Evolutionary conservation across 1,139 yeast species (phyloP).

Genomic region (Lodderomyces pseudojiufengensis): DNA sequence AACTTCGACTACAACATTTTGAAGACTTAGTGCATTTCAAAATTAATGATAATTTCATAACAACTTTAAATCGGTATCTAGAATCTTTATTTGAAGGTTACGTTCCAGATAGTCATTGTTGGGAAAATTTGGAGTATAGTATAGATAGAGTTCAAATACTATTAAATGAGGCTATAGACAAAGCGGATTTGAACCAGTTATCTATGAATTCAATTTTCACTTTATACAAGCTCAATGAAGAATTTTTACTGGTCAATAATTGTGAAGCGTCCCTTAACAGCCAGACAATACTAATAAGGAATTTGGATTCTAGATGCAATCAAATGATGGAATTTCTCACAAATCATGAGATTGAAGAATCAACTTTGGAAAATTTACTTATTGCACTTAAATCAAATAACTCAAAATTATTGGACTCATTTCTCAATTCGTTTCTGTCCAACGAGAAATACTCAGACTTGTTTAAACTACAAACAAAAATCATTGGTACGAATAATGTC

Average conservation of each 20-base stretch:
- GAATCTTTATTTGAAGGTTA: conserved; percentile 27
- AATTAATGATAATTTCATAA: conserved; percentile 19
- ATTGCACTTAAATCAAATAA: conserved; percentile 9
- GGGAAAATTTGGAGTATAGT: conserved; percentile 27
- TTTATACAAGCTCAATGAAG: conserved; percentile 23
- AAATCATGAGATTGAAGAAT: conserved; percentile 21
- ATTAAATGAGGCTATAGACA: conserved; percentile 12
- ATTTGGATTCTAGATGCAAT: conserved; percentile 11
- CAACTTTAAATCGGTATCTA: conserved; percentile 22
- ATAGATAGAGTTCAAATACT: conserved; percentile 29
- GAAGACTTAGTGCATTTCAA: conserved; percentile 18
- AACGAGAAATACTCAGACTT: conserved; percentile 17
- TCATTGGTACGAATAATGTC: conserved; percentile 10
- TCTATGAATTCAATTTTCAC: conserved; percentile 14
- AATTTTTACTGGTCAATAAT: conserved; percentile 20
- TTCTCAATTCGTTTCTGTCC: no score
- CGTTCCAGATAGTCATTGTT: conserved; percentile 37
- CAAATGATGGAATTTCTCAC: conserved; percentile 18
- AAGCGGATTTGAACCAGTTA: conserved; percentile 9
- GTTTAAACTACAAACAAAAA: conserved; percentile 20
- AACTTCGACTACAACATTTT: conserved; percentile 21
- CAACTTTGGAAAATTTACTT: conserved; percentile 20
- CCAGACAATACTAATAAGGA: conserved; percentile 8
- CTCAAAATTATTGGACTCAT: conserved; percentile 5
- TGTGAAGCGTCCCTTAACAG: conserved; percentile 10